Evolutionary conservation across 768 basidiomycete species (phyloP).

Genomic region (Solioccasus polychromus): DNA sequence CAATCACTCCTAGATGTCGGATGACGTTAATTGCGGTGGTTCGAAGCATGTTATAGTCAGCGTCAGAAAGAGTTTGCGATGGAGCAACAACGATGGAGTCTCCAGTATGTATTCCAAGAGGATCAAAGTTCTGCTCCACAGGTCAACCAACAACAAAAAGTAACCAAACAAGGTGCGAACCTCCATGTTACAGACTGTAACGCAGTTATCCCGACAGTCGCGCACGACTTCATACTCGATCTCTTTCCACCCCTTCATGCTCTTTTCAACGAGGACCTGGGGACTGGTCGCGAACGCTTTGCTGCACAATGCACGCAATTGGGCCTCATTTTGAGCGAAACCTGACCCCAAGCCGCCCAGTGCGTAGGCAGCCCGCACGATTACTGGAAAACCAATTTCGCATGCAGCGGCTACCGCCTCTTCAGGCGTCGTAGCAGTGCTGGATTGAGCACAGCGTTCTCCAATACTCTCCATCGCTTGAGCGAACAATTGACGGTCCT

Average conservation of each 20-base stretch:
- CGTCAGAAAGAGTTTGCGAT: slow-evolving; percentile 96
- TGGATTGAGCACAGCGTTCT: slow-evolving; percentile 90
- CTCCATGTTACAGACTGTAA: slow-evolving; percentile 99
- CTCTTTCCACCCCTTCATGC: slow-evolving; percentile 99
- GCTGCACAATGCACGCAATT: slow-evolving; percentile 81
- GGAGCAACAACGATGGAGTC: slow-evolving; percentile 98
- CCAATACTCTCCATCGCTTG: slow-evolving; percentile 94
- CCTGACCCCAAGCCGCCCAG: slow-evolving; percentile 94
- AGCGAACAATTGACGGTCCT: slow-evolving; percentile 93
- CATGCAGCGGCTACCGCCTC: slow-evolving; percentile 83
- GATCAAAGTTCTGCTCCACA: slow-evolving; percentile 86
- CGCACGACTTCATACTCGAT: slow-evolving; percentile 99
- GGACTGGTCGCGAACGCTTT: slow-evolving; percentile 98
- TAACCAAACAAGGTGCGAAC: slow-evolving; percentile 42
- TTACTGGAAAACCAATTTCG: slow-evolving; percentile 90
- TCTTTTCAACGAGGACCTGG: slow-evolving; percentile 98
- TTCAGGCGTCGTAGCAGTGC: slow-evolving; percentile 79
- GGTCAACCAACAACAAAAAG: background rate
- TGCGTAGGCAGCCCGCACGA: slow-evolving; percentile 95
- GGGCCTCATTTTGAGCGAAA: slow-evolving; percentile 92
- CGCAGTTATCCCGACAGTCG: slow-evolving; percentile 97
- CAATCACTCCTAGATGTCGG: slow-evolving; percentile 95
- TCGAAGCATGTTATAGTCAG: slow-evolving; percentile 99
- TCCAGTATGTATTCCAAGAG: slow-evolving; percentile 96
- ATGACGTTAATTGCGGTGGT: slow-evolving; percentile 98